Conservation (phyloP, 495 filamentous ascomycete genomes). For the Penicillium odoratum region DNA sequence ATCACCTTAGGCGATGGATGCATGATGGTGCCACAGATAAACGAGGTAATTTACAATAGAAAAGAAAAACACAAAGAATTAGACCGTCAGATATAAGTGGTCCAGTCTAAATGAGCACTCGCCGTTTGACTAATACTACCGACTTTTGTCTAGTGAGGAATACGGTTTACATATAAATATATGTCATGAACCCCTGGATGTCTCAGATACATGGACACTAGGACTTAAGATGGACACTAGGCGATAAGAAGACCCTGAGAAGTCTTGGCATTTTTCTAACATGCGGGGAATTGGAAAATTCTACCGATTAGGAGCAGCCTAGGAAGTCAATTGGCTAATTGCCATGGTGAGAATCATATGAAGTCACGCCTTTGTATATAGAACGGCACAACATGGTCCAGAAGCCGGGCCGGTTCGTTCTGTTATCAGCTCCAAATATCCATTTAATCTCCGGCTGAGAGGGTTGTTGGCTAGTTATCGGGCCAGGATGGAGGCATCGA, state of each 20-base stretch:
- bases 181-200: background rate
- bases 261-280: background rate
- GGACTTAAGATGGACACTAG: background rate
- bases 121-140: no score
- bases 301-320: background rate
- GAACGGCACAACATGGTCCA: background rate
- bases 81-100: background rate
- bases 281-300: background rate
- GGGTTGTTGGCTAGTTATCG: constrained; percentile 8
- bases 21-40: background rate
- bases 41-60: background rate
- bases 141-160: no score
- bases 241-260: background rate
- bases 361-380: background rate
- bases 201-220: background rate
- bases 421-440: no score
- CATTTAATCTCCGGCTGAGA: background rate
- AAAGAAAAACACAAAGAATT: background rate
- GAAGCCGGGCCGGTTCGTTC: background rate
- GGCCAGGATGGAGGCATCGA: background rate
- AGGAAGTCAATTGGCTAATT: background rate
- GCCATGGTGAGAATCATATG: constrained; percentile 1
- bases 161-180: no score
- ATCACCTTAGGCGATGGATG: constrained; percentile 17
- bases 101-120: background rate